These are phyloP conservation scores for Trichoderma virens DNA, from an alignment of 495 filamentous ascomycete species.

Conservation along the genomic window DNA sequence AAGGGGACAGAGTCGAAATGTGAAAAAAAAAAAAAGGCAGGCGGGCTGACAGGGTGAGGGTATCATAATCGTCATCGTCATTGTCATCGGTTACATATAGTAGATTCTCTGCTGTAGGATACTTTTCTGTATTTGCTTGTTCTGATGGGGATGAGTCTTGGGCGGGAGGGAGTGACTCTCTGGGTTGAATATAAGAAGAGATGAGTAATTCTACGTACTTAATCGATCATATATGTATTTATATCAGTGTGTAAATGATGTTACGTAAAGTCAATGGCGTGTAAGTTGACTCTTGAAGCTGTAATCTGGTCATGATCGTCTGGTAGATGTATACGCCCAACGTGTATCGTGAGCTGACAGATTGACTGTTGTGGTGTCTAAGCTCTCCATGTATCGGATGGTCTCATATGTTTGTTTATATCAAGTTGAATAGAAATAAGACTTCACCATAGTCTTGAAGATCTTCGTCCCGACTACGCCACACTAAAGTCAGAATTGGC, in stretches of 20 bases:
- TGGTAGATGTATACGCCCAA: too few relatives aligned
- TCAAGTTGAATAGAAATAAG: too few relatives aligned
- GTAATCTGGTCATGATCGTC: too few relatives aligned
- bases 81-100: slow-evolving; percentile 4
- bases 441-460: neutral
- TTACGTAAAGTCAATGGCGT: too few relatives aligned
- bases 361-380: too few relatives aligned
- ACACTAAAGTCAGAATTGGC: neutral
- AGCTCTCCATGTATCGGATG: too few relatives aligned
- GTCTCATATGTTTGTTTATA: too few relatives aligned
- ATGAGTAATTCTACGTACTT: neutral
- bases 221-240: too few relatives aligned
- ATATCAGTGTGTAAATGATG: too few relatives aligned
- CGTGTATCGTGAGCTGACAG: too few relatives aligned
- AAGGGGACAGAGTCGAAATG: neutral
- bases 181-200: neutral
- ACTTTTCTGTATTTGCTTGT: neutral
- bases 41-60: neutral
- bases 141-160: neutral
- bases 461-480: neutral
- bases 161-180: neutral
- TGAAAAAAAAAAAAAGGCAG: neutral
- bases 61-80: neutral
- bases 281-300: too few relatives aligned
- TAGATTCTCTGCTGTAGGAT: neutral